These are phyloP conservation scores for Emiliania huxleyi DNA, from an alignment of 78 protist species.

Conservation along the genomic window DNA sequence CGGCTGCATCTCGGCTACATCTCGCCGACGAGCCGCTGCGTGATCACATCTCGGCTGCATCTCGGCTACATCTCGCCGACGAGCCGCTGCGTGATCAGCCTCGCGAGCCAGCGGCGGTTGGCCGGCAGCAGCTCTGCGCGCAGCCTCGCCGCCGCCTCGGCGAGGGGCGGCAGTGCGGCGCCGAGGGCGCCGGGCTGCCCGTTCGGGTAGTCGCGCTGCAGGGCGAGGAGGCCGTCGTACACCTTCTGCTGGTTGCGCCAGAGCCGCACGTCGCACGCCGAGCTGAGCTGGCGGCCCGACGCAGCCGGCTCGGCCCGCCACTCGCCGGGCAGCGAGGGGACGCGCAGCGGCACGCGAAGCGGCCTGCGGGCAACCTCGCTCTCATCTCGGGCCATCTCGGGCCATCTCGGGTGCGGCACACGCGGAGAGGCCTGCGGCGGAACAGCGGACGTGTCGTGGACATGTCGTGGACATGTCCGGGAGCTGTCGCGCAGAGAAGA, in stretches of 20 bases:
- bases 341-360: background rate
- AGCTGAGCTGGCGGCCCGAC: too few relatives aligned
- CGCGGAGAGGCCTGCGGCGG: too few relatives aligned
- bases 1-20: too few relatives aligned
- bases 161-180: background rate
- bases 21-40: too few relatives aligned
- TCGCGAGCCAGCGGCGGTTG: background rate
- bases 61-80: too few relatives aligned
- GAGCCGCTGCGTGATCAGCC: background rate
- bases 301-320: too few relatives aligned
- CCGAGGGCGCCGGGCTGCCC: background rate
- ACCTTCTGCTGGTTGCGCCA: background rate
- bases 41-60: too few relatives aligned
- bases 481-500: background rate
- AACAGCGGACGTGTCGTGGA: background rate
- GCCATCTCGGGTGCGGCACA: too few relatives aligned
- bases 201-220: background rate
- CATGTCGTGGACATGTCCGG: background rate
- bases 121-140: background rate
- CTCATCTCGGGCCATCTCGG: background rate
- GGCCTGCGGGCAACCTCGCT: background rate
- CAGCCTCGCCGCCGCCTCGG: background rate
- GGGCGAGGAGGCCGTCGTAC: background rate
- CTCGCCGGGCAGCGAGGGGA: too few relatives aligned
- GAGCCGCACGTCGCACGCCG: background rate